Percentiles rank a stretch among this genome's conserved stretches.
Evolutionary conservation across 176 grass and related monocot genomes (phyloP).

Genomic region (Puya raimondii): DNA sequence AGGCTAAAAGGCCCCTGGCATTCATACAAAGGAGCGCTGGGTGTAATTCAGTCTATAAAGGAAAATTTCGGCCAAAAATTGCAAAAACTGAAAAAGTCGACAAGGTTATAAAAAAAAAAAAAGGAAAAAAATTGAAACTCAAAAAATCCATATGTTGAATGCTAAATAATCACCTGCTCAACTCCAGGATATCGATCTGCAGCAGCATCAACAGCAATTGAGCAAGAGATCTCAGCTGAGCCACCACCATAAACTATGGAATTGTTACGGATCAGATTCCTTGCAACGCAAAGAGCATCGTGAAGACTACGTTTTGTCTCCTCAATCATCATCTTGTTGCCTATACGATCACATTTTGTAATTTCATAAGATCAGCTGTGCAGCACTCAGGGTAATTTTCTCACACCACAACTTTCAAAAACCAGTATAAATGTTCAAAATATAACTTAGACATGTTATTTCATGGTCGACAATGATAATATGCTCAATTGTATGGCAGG

Average conservation of each 20-base stretch:
- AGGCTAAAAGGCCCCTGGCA: too few species aligned
- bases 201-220: slow-evolving; percentile 65
- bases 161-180: slow-evolving; percentile 56
- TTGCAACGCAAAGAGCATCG: slow-evolving; percentile 75
- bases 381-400: background rate
- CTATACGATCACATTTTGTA: slow-evolving; percentile 17
- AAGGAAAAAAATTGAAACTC: background rate
- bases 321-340: slow-evolving; percentile 93
- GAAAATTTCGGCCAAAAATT: too few species aligned
- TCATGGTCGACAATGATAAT: background rate
- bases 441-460: background rate
- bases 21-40: too few species aligned
- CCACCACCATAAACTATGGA: slow-evolving; percentile 77
- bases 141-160: slow-evolving; percentile 1
- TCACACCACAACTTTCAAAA: background rate
- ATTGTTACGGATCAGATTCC: slow-evolving; percentile 84
- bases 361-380: background rate
- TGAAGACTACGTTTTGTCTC: slow-evolving; percentile 85
- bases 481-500: background rate
- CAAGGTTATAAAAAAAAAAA: background rate
- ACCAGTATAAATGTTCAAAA: background rate
- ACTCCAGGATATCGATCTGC: slow-evolving; percentile 64
- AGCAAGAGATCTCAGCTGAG: slow-evolving; percentile 83
- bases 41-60: too few species aligned
- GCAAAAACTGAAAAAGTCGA: too few species aligned